Percentiles rank a stretch among this genome's conserved stretches.
These are phyloP conservation scores for Phytophthora syringae DNA, from an alignment of 352 stramenopile genomes.

Conservation along the genomic window DNA sequence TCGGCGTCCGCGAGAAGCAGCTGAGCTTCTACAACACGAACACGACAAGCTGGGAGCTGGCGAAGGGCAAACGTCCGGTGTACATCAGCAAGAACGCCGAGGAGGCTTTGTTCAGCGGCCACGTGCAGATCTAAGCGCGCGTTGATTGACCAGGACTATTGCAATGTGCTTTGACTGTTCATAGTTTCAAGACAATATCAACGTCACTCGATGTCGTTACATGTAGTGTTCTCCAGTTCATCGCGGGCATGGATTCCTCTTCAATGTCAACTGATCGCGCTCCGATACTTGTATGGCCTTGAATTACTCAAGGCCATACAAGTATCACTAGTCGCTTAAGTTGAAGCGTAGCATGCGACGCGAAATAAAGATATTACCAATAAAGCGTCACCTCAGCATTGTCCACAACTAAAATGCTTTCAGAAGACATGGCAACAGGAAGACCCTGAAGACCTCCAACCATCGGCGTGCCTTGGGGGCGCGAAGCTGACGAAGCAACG, in stretches of 20 bases:
- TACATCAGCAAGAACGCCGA: conserved; percentile 38
- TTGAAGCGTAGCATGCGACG: neutral
- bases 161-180: conserved; percentile 6
- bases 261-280: neutral
- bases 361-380: too few species aligned
- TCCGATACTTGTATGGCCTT: too few species aligned
- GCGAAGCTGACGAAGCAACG: too few species aligned
- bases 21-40: conserved; percentile 42
- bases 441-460: too few species aligned
- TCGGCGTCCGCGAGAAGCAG: conserved; percentile 37
- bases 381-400: neutral
- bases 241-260: neutral
- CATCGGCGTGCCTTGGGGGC: too few species aligned
- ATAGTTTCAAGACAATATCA: conserved; percentile 8
- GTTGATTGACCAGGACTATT: neutral
- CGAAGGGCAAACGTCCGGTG: conserved; percentile 23
- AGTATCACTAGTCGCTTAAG: too few species aligned
- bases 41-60: conserved; percentile 31
- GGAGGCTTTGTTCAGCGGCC: conserved; percentile 30
- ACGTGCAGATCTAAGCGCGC: conserved; percentile 28
- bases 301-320: too few species aligned
- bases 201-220: neutral
- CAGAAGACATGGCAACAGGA: too few species aligned
- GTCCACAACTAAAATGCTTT: too few species aligned
- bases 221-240: neutral